Evolutionary conservation across 164 flowering plant species (phyloP), one percentile per base, ranked within the genome.

Genomic region (Piper longum): DNA sequence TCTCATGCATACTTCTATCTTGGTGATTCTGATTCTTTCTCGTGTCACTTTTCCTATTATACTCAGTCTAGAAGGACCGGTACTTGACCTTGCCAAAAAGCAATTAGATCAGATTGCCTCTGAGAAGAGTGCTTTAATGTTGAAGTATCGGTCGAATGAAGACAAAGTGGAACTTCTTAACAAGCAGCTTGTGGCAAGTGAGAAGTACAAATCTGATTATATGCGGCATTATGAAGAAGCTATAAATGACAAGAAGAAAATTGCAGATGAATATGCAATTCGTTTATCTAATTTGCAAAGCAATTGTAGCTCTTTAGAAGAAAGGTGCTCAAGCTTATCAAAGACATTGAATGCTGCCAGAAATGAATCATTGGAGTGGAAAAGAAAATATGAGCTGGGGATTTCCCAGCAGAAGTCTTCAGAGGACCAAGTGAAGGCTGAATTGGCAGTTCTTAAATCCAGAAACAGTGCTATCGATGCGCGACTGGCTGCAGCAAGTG

Each of bases 171-270:
- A 52, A 58, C 72, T 91, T 61, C 80, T 91, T 57, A 78, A 68
- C 77, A 91, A 87, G 74, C 98, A 91, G 72, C 82, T 91, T 43
- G 96, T 87, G 76, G 84, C 86, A 54, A 87, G 86, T 74, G 96
- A 91, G 70, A 83, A 75, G 68, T 70, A 78, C 18, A 89, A 88
- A 75, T 74, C 90, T 45, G 98, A 91, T 56, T 95, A 91, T 75
- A 57, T 87, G 70, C 89, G 78, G 70, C 88, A 96, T 13, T 95
- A 85, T 79, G 96, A 91, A 76, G 96, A 87, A 76, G 92, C 91
- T 56, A 82, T 82, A 62, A 81, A 75, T 67, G 96, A 95, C 69
- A 91, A 89, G 81, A 89, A 85, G 69, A 82, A 79, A 70, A 77
- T 85, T 43, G 76, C 83, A 13, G 96, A 87, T 70, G 95, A 89